Conservation (phyloP, 2,329 filamentous ascomycete species). For the Beauveria rudraprayagi region DNA sequence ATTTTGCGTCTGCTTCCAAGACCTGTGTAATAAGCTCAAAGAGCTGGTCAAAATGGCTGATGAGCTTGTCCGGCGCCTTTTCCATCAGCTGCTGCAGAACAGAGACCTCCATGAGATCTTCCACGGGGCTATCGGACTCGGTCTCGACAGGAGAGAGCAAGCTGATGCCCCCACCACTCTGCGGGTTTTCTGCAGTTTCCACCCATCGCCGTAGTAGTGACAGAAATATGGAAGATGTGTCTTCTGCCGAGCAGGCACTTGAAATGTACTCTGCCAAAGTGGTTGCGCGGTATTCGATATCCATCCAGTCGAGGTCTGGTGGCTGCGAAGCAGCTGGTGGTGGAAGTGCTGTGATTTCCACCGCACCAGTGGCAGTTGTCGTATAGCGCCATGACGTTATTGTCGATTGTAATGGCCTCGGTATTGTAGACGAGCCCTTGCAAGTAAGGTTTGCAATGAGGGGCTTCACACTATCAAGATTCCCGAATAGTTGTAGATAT, state of each 20-base stretch:
- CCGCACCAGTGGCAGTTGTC: conserved; percentile 41
- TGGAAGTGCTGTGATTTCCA: conserved; percentile 20
- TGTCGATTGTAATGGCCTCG: conserved; percentile 12
- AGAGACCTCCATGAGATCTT: conserved; percentile 48
- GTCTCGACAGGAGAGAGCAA: conserved; percentile 17
- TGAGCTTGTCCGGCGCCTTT: conserved; percentile 53
- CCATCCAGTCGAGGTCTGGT: conserved; percentile 30
- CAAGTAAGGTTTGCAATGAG: conserved; percentile 50
- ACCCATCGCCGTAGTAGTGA: conserved; percentile 52
- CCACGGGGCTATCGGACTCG: conserved; percentile 24
- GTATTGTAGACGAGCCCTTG: conserved; percentile 32
- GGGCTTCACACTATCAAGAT: conserved; percentile 37
- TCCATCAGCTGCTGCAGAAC: conserved; percentile 59
- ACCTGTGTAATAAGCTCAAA: conserved; percentile 57
- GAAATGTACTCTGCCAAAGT: conserved; percentile 43
- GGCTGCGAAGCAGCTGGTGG: conserved; percentile 9
- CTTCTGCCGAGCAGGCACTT: conserved; percentile 43
- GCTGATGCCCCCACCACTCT: conserved; percentile 19
- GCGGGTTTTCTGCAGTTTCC: conserved; percentile 18
- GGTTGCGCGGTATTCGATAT: conserved; percentile 40
- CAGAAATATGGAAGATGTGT: conserved; percentile 54
- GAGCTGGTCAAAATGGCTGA: conserved; percentile 55
- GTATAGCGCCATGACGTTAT: conserved; percentile 45
- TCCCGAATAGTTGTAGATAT: conserved; percentile 49
- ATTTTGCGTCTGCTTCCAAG: conserved; percentile 37